phyloP scores from a whole-genome alignment of 176 grass and related monocot species.

The Olyra latifolia region DNA sequence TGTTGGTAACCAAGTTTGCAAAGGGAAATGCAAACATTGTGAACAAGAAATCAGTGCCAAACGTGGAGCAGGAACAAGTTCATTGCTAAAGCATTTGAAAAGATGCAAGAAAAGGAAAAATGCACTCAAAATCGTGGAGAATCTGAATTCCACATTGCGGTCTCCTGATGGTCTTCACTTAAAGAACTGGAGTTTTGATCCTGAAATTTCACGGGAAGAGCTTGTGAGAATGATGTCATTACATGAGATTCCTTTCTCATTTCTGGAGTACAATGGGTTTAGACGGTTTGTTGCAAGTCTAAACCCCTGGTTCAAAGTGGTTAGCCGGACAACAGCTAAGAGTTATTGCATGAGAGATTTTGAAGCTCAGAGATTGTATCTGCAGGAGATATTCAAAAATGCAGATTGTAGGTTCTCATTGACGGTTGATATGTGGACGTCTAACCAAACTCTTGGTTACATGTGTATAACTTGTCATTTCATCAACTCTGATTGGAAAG shows the following conservation, averaged over 20 bases:
- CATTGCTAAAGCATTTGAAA: background rate
- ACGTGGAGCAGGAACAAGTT: background rate
- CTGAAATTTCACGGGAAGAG: too few relatives aligned
- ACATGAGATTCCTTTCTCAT: too few relatives aligned
- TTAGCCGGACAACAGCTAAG: background rate
- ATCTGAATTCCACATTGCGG: constrained; percentile 9
- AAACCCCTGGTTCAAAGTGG: background rate
- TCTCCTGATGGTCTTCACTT: background rate
- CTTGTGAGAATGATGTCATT: too few relatives aligned
- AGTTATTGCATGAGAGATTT: background rate
- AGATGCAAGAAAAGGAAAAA: background rate
- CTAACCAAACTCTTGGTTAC: too few relatives aligned
- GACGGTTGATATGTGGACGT: background rate
- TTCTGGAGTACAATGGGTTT: too few relatives aligned
- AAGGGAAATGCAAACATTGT: constrained; percentile 8
- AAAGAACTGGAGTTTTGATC: background rate
- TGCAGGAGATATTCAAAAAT: background rate
- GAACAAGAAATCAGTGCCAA: background rate
- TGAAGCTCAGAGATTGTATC: background rate
- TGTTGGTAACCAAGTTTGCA: background rate
- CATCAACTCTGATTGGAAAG: too few relatives aligned
- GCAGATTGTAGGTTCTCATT: background rate
- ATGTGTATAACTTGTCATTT: too few relatives aligned
- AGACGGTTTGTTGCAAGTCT: too few relatives aligned
- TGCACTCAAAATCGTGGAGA: background rate